Conservation (phyloP, 2,329 filamentous ascomycete genomes). For the Xylaria sp. region DNA sequence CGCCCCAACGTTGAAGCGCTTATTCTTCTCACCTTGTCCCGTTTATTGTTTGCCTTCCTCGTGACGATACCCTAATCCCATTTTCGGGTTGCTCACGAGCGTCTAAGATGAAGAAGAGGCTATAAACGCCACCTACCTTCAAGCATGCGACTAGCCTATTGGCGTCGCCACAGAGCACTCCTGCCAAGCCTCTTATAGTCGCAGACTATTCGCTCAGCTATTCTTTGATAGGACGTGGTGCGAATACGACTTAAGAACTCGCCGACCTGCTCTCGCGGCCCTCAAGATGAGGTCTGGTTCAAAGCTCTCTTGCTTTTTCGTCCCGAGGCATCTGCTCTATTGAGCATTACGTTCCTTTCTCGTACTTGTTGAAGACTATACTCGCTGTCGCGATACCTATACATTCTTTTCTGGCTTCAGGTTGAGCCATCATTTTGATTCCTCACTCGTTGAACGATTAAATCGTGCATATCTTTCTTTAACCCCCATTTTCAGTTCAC, state of each 20-base stretch:
- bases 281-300: conserved; percentile 14
- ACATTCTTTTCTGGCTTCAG: conserved; percentile 28
- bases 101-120: conserved; percentile 30
- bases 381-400: background rate
- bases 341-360: conserved; percentile 30
- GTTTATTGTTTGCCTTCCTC: background rate
- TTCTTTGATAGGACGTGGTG: conserved; percentile 26
- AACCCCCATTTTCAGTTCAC: background rate
- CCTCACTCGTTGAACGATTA: conserved; percentile 21
- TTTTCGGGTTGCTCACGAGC: background rate
- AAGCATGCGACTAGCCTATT: conserved; percentile 12
- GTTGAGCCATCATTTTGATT: conserved; percentile 27
- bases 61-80: background rate
- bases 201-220: background rate
- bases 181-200: conserved; percentile 29
- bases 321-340: conserved; percentile 16
- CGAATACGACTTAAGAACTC: conserved; percentile 12
- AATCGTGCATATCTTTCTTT: background rate
- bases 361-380: conserved; percentile 12
- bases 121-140: conserved; percentile 14
- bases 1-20: conserved; percentile 21
- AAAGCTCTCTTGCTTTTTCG: conserved; percentile 14
- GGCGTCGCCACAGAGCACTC: conserved; percentile 12
- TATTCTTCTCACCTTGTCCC: conserved; percentile 11
- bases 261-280: conserved; percentile 9